Base-by-base conservation (phyloP, 2,329 filamentous ascomycete genomes). In the Fusarium chaquense region DNA sequence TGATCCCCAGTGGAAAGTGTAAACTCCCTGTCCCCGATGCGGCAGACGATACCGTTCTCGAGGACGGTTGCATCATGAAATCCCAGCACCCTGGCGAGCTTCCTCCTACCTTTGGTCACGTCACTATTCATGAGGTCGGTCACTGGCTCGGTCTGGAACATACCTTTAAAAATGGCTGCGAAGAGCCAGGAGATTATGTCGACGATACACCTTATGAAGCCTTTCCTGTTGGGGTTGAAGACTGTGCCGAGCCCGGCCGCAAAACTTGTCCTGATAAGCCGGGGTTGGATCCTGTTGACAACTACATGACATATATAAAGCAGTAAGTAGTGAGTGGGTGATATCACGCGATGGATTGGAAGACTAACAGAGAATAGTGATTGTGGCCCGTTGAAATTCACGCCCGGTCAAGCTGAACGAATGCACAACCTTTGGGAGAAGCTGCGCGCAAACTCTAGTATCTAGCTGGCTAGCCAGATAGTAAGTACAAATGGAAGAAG, bases 381-480 rank as follows among this genome's bases (percentile, higher is more conserved):
- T 1, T 69, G 66, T 9, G 55, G 47, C 16, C 65, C 60, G 1
- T 32, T 50, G 8, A 57, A 12, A 5, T 67, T 70, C 18, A 70
- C 62, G 1, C 41, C 62, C 1, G 53, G 66, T 9, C 62, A 70
- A 13, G 46, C 53, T 15, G 35, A 67, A 16, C 53, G 62, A 3
- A 70, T 70, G 62, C 62, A 70, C 24, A 63, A 44, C 8, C 53
- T 70, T 33, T 70, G 67, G 67, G 50, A 49, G 36, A 54, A 60
- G 20, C 8, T 65, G 20, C 61, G 63, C 1, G 55, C 22, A 6
- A 43, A 22, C 28, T 58, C 22, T 13, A 18, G 26, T 4, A 4
- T 9, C 16, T 47, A 11, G 10, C 10, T 26, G 24, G 20, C 20
- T 20, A 20, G 20, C 20, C 3, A 20, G 20, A 20, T 20, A 20